Evolutionary conservation across 2,329 filamentous ascomycete species (phyloP).

Genomic region (Colletotrichum incanum): DNA sequence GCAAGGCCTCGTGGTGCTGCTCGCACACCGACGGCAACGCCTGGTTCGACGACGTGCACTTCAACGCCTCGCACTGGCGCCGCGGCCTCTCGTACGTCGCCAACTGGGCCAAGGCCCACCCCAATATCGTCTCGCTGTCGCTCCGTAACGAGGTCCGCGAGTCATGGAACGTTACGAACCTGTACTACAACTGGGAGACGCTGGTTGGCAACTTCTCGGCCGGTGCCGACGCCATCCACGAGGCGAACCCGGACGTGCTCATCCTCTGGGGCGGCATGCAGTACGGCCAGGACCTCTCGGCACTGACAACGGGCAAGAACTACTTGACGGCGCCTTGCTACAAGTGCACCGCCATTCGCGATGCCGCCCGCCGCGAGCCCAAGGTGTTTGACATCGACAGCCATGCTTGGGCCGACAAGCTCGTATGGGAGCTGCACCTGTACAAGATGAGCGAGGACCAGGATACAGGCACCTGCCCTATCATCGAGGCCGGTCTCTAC

Average conservation of each 20-base stretch:
- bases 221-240: conserved; percentile 66
- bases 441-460: conserved; percentile 54
- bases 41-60: conserved; percentile 71
- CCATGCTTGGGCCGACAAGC: conserved; percentile 64
- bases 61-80: conserved; percentile 68
- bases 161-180: conserved; percentile 60
- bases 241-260: conserved; percentile 66
- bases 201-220: conserved; percentile 67
- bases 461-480: conserved; percentile 62
- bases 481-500: conserved; percentile 65
- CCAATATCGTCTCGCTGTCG: conserved; percentile 48
- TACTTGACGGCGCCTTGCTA: conserved; percentile 40
- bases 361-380: conserved; percentile 52
- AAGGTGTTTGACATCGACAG: conserved; percentile 61
- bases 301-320: conserved; percentile 34
- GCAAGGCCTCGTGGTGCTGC: conserved; percentile 63
- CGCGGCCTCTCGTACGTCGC: conserved; percentile 69
- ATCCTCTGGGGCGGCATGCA: conserved; percentile 69
- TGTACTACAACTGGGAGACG: conserved; percentile 54
- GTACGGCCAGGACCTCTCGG: conserved; percentile 68
- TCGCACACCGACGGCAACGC: conserved; percentile 64
- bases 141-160: conserved; percentile 72
- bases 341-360: conserved; percentile 42
- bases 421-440: conserved; percentile 63
- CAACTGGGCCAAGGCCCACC: conserved; percentile 57